Percentiles rank a stretch among this genome's conserved stretches.
phyloP scores from a whole-genome alignment of 176 grass and related monocot species.

The Oryza punctata region DNA sequence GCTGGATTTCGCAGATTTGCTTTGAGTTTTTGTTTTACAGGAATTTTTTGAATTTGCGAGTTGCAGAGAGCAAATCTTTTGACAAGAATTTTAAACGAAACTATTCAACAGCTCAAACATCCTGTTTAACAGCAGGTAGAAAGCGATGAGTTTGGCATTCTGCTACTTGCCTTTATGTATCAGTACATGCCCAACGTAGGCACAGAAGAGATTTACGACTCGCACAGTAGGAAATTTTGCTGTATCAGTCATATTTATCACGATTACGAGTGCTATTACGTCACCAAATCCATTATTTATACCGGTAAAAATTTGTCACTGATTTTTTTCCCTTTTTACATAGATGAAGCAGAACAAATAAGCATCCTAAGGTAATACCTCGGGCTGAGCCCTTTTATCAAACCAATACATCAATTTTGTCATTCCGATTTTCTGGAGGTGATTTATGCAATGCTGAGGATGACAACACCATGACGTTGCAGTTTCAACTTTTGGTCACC shows the following conservation, averaged over 20 bases:
- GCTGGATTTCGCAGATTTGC: background rate
- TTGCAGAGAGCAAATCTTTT: background rate
- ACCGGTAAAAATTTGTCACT: slow-evolving; percentile 34
- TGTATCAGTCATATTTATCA: slow-evolving; percentile 41
- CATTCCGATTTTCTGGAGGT: slow-evolving; percentile 10
- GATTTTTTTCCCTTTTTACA: slow-evolving; percentile 59
- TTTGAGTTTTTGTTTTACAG: no score
- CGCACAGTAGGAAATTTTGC: slow-evolving; percentile 8
- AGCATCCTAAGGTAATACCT: slow-evolving; percentile 20
- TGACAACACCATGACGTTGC: background rate
- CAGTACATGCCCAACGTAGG: background rate
- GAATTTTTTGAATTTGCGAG: no score
- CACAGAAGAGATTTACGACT: background rate
- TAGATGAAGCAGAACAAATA: slow-evolving; percentile 25
- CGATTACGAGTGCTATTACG: background rate
- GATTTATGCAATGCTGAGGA: slow-evolving; percentile 40
- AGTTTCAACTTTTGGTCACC: background rate
- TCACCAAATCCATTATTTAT: slow-evolving; percentile 50
- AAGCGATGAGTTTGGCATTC: background rate
- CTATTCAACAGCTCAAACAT: background rate
- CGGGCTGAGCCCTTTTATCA: slow-evolving; percentile 18
- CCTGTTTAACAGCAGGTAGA: background rate
- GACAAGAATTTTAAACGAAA: no score
- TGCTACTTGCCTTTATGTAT: background rate
- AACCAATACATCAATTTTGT: slow-evolving; percentile 41